These are phyloP conservation scores for Rhododendron kiyosumense DNA, from an alignment of 148 eudicot genomes.

Conservation along the genomic window DNA sequence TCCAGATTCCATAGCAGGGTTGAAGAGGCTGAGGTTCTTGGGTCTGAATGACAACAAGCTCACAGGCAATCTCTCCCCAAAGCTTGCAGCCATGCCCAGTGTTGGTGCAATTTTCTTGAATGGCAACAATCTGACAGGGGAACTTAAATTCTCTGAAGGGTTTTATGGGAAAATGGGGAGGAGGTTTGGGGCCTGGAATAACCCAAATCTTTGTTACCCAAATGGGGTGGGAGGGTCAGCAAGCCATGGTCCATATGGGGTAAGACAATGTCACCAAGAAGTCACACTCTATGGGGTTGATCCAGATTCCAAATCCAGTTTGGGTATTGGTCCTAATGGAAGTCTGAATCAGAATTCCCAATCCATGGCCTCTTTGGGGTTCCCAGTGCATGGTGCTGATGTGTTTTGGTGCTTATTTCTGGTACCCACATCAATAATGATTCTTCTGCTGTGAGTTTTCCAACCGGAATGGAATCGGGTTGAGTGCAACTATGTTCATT, in stretches of 20 bases:
- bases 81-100: conserved; percentile 46
- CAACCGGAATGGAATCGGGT: neutral
- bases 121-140: conserved; percentile 75
- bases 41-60: conserved; percentile 67
- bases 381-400: conserved; percentile 24
- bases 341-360: conserved; percentile 20
- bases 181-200: conserved; percentile 76
- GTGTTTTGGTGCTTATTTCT: conserved; percentile 37
- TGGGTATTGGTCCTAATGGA: conserved; percentile 9
- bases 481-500: neutral
- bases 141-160: conserved; percentile 40
- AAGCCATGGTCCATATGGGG: conserved; percentile 47
- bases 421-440: conserved; percentile 30
- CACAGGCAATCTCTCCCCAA: conserved; percentile 51
- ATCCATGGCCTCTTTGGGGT: conserved; percentile 40
- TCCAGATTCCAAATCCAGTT: conserved; percentile 17
- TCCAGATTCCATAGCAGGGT: conserved; percentile 50
- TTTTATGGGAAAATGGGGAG: conserved; percentile 78
- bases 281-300: conserved; percentile 12
- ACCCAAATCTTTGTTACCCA: conserved; percentile 64
- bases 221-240: conserved; percentile 18
- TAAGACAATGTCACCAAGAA: conserved; percentile 47
- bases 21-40: conserved; percentile 59
- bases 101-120: conserved; percentile 61
- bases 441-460: neutral